Evolutionary conservation across 2,329 filamentous ascomycete genomes (phyloP), one percentile per base, ranked within the genome.

Genomic region (Pseudonectria foliicola): DNA sequence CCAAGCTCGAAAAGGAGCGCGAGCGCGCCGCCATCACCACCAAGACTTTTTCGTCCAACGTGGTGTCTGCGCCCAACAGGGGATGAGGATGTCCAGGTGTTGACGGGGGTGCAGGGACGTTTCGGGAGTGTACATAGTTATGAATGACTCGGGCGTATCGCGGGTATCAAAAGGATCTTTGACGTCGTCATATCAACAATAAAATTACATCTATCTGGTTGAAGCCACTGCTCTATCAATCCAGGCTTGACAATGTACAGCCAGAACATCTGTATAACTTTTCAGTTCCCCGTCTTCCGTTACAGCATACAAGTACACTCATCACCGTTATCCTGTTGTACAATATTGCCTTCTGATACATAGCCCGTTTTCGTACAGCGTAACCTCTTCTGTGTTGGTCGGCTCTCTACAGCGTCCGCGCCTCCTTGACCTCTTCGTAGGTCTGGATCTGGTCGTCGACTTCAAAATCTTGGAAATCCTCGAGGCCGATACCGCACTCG

Each of bases 401-500:
- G 24, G 25, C 25, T 42, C 47, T 35, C 60, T 68, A 75, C 55
- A 78, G 46, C 15, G 48, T 59, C 42, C 86, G 72, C 69, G 83
- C 83, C 63, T 92, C 85, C 37, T 62, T 64, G 13, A 80, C 72
- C 61, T 89, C 83, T 54, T 95, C 86, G 53, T 89, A 94, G 24
- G 80, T 81, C 66, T 96, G 92, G 42, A 98, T 74, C 58, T 82
- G 76, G 62, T 98, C 92, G 18, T 90, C 92, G 11, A 78, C 68
- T 53, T 81, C 60, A 56, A 96, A 83, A 14, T 78, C 83, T 31
- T 82, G 71, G 78, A 87, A 98, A 23, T 70, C 73, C 3, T 82
- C 78, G 52, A 98, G 90, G 34, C 77, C 80, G 47, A 98, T 81
- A 46, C 92, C 92, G 52, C 92, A 98, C 62, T 98, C 92, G n/a